Evolutionary conservation across 2,329 filamentous ascomycete species (phyloP).

Genomic region (Zymoseptoria pseudotritici): DNA sequence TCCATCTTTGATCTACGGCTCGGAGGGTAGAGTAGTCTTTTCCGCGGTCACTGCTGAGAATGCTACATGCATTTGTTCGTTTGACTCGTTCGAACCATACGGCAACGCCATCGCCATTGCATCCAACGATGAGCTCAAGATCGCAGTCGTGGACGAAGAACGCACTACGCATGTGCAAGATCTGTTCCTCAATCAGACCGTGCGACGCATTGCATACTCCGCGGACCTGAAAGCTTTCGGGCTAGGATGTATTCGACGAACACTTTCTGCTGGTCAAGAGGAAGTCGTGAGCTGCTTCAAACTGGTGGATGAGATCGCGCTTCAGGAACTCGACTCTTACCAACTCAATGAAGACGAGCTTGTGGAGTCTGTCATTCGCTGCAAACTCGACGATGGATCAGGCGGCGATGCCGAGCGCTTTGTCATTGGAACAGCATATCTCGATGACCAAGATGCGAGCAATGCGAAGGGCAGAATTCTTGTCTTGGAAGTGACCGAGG

Average conservation of each 20-base stretch:
- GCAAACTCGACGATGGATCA: conserved; percentile 58
- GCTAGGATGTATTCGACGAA: conserved; percentile 74
- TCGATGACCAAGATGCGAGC: conserved; percentile 50
- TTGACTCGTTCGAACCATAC: conserved; percentile 68
- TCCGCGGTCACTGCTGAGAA: conserved; percentile 89
- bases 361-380: conserved; percentile 75
- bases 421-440: conserved; percentile 79
- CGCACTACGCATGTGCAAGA: conserved; percentile 82
- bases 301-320: conserved; percentile 83
- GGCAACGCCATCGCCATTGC: conserved; percentile 75
- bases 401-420: conserved; percentile 64
- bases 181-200: conserved; percentile 70
- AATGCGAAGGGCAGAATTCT: conserved; percentile 69
- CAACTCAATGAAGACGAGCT: conserved; percentile 62
- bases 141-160: conserved; percentile 75
- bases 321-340: conserved; percentile 68
- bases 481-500: conserved; percentile 71
- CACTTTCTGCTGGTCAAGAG: conserved; percentile 64
- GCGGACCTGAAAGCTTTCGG: conserved; percentile 72
- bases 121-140: conserved; percentile 60
- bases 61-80: conserved; percentile 71
- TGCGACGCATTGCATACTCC: conserved; percentile 81
- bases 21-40: conserved; percentile 81
- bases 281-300: conserved; percentile 72
- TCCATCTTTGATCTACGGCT: conserved; percentile 84